These are phyloP conservation scores for Gracilaria vermiculophylla DNA, from an alignment of 23 red algal genomes.

Conservation along the genomic window DNA sequence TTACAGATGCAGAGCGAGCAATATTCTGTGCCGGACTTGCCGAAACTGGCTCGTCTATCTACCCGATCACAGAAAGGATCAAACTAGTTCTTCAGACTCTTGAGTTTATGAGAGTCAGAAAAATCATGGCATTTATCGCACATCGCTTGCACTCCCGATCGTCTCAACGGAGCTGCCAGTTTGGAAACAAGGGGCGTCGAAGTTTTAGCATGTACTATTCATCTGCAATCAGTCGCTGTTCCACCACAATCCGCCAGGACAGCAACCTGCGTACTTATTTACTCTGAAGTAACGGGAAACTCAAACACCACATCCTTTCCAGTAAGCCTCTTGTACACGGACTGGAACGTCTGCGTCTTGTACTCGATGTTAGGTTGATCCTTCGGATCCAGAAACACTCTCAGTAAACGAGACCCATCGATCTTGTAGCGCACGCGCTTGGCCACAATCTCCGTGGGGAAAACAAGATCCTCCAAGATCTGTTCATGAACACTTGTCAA, in stretches of 20 bases:
- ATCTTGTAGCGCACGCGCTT: slow-evolving; percentile 84
- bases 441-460: slow-evolving; percentile 96
- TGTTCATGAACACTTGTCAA: slow-evolving; percentile 96
- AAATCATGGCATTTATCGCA: no score
- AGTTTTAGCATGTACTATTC: no score
- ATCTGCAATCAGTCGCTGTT: not conserved
- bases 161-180: no score
- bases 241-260: not conserved
- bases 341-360: slow-evolving; percentile 83
- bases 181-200: no score
- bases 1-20: no score
- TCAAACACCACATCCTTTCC: slow-evolving; percentile 98
- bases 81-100: no score
- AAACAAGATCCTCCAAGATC: slow-evolving; percentile 94
- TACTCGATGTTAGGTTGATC: slow-evolving; percentile 93
- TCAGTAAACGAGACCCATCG: slow-evolving; percentile 81
- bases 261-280: not conserved
- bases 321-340: slow-evolving; percentile 99
- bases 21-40: no score
- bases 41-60: no score
- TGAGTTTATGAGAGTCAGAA: no score
- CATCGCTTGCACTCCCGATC: no score
- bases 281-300: slow-evolving; percentile 82
- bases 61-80: no score
- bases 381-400: slow-evolving; percentile 91